Percentiles rank a stretch among this genome's conserved stretches.
phyloP scores from a whole-genome alignment of 106 monocot genomes.

The Dendrobium catenatum region DNA sequence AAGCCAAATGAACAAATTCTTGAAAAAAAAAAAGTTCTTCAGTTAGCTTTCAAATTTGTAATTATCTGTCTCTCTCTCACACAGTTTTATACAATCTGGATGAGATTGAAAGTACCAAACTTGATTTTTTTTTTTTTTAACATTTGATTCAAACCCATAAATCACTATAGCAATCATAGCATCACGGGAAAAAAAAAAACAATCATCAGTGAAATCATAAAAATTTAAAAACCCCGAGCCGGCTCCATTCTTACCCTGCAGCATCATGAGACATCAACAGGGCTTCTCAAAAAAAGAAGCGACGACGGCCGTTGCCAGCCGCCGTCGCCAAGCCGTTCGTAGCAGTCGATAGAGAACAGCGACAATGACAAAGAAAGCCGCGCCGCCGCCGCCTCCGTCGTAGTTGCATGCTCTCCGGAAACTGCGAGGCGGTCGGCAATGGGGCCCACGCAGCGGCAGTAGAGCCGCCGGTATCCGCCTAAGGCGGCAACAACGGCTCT shows the following conservation, averaged over 20 bases:
- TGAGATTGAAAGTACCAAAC: too few species aligned
- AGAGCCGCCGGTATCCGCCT: conserved; percentile 12
- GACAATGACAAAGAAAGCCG: conserved; percentile 12
- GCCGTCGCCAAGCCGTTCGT: conserved; percentile 14
- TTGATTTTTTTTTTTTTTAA: too few species aligned
- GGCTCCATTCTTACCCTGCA: neutral
- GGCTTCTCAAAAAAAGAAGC: conserved; percentile 13
- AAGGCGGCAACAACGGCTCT: conserved; percentile 4
- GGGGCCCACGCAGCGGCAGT: conserved; percentile 23
- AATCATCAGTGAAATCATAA: too few species aligned
- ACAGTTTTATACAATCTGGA: too few species aligned
- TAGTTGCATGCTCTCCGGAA: neutral
- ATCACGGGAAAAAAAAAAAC: too few species aligned
- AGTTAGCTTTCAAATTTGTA: too few species aligned
- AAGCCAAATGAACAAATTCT: too few species aligned
- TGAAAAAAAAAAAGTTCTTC: too few species aligned
- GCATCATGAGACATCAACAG: conserved; percentile 19
- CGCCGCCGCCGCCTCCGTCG: neutral
- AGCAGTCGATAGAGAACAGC: conserved; percentile 23
- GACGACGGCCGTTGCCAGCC: conserved; percentile 1
- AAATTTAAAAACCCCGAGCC: too few species aligned
- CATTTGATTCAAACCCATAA: too few species aligned
- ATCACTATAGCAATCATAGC: too few species aligned
- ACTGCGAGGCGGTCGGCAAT: conserved; percentile 10
- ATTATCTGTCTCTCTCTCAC: too few species aligned